These are phyloP conservation scores for Bruguiera sexangula DNA, from an alignment of 345 rosid genomes.

Conservation along the genomic window DNA sequence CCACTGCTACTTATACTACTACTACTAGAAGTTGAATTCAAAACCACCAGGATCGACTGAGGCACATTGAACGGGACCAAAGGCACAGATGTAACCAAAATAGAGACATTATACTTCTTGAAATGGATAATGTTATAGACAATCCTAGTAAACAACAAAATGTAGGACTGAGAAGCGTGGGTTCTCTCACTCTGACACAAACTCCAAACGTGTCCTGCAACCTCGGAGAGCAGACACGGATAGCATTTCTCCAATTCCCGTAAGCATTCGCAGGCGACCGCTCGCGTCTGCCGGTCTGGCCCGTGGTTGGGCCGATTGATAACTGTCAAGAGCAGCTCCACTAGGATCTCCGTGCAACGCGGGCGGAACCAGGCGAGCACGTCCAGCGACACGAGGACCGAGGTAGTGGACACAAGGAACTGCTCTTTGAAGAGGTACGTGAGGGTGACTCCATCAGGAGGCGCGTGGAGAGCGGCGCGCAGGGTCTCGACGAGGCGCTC, in stretches of 20 bases:
- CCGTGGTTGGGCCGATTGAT: conserved; percentile 90
- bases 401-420: conserved; percentile 69
- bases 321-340: conserved; percentile 64
- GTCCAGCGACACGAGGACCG: conserved; percentile 59
- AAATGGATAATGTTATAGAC: conserved; percentile 51
- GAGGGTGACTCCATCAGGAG: conserved; percentile 45
- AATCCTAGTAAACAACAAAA: conserved; percentile 63
- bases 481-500: conserved; percentile 68
- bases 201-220: conserved; percentile 81
- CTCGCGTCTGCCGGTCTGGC: conserved; percentile 74
- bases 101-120: conserved; percentile 57
- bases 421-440: conserved; percentile 73
- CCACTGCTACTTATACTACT: neutral
- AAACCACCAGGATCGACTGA: conserved; percentile 31
- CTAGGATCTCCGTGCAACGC: conserved; percentile 46
- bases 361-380: conserved; percentile 31
- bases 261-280: conserved; percentile 79
- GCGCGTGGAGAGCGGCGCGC: conserved; percentile 63
- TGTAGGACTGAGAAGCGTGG: conserved; percentile 79
- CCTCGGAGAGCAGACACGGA: conserved; percentile 73
- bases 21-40: no score
- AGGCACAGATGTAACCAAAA: conserved; percentile 70
- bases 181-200: conserved; percentile 88
- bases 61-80: conserved; percentile 80
- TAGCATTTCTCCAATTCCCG: conserved; percentile 72